Conservation (phyloP, 805 yeast species). For the Hanseniaspora thailandica region DNA sequence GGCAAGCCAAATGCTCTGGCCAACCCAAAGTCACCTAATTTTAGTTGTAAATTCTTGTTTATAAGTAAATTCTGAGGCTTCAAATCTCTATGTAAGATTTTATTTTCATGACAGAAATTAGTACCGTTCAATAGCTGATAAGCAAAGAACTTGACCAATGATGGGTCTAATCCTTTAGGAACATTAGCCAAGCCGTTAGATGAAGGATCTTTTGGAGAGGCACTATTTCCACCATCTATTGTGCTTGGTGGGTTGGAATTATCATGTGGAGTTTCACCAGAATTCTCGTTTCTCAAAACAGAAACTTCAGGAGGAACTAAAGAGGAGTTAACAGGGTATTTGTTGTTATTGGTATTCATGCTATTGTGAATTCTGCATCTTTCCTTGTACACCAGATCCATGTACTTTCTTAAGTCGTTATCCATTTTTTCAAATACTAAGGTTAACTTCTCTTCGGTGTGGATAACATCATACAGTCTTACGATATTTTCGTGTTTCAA, state of each 20-base stretch:
- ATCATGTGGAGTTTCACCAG: neutral
- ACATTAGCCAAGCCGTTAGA: constrained; percentile 20
- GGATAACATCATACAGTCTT: constrained; percentile 82
- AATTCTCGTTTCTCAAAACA: constrained; percentile 4
- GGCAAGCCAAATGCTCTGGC: constrained; percentile 98
- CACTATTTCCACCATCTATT: neutral
- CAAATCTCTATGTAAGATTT: constrained; percentile 88
- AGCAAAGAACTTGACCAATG: constrained; percentile 80
- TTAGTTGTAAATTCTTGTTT: constrained; percentile 88
- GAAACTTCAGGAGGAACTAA: constrained; percentile 13
- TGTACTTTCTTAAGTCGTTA: constrained; percentile 86
- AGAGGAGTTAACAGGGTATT: neutral
- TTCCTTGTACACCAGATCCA: constrained; percentile 71
- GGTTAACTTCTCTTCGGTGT: constrained; percentile 87
- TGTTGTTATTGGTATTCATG: neutral
- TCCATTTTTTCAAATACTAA: constrained; percentile 89
- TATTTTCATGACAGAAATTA: constrained; percentile 84
- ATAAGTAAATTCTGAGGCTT: constrained; percentile 93
- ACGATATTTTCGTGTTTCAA: constrained; percentile 89
- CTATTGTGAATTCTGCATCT: constrained; percentile 4
- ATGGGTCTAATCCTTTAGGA: constrained; percentile 30
- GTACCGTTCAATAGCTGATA: constrained; percentile 84
- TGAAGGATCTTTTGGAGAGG: neutral
- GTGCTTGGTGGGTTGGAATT: neutral
- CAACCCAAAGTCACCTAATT: constrained; percentile 83